A percentile compares a stretch with the other conserved stretches of the same genome.
phyloP scores from a whole-genome alignment of 805 yeast genomes.

The Lachancea fermentati region DNA sequence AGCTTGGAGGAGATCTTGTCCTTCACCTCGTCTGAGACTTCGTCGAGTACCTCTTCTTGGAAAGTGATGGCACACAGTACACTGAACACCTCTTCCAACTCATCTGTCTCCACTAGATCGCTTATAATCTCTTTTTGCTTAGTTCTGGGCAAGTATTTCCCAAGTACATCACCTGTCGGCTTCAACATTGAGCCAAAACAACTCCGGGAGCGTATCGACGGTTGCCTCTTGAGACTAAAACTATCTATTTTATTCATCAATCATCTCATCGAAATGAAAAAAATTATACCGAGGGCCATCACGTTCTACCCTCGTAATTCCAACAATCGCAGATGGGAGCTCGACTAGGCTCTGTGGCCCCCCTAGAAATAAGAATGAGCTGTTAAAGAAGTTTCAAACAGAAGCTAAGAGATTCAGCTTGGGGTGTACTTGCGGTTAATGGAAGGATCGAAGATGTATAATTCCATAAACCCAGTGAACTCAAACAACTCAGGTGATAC shows the following conservation, averaged over 20 bases:
- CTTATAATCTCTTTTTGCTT: conserved; percentile 11
- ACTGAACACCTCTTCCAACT: conserved; percentile 4
- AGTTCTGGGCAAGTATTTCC: conserved; percentile 14
- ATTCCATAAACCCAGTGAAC: conserved; percentile 1
- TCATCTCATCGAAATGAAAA: too few species aligned
- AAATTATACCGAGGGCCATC: too few species aligned
- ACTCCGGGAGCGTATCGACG: neutral
- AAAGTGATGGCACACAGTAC: neutral
- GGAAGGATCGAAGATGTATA: conserved; percentile 1
- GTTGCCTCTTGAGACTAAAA: too few species aligned
- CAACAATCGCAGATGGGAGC: too few species aligned
- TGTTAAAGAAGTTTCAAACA: neutral
- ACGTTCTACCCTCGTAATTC: too few species aligned
- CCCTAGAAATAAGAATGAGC: conserved; percentile 5
- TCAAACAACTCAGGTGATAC: conserved; percentile 1
- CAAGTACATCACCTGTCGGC: conserved; percentile 3
- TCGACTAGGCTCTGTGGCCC: too few species aligned
- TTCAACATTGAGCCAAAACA: neutral
- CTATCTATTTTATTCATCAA: too few species aligned
- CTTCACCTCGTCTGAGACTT: conserved; percentile 3
- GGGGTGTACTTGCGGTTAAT: neutral
- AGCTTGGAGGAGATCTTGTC: neutral
- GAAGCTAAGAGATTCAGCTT: neutral
- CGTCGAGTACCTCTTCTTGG: neutral
- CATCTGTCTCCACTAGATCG: conserved; percentile 12